Conservation (phyloP, 1,139 yeast genomes). For the Suhomyces bolitotheri region DNA sequence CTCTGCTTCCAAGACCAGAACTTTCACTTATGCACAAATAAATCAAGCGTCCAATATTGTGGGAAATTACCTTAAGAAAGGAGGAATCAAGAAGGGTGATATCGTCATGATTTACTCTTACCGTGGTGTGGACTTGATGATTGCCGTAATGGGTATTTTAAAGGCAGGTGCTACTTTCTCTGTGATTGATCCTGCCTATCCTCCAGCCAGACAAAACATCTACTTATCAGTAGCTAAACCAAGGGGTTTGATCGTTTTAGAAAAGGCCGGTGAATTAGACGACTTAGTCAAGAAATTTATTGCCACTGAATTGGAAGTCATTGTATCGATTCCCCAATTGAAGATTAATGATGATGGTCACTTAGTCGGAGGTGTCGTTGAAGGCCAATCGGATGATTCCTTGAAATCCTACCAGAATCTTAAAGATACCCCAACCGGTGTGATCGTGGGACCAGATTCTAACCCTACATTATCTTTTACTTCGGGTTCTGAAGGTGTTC, state of each 20-base stretch:
- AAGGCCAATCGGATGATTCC: constrained; percentile 42
- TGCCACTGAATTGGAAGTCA: constrained; percentile 64
- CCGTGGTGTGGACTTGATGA: constrained; percentile 94
- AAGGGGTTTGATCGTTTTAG: constrained; percentile 80
- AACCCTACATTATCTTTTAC: constrained; percentile 96
- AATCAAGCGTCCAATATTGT: constrained; percentile 92
- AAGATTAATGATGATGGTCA: constrained; percentile 78
- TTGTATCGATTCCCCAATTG: constrained; percentile 74
- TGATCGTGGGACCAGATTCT: constrained; percentile 95
- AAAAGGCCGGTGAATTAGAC: constrained; percentile 84
- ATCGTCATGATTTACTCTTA: constrained; percentile 97
- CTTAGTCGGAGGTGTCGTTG: constrained; percentile 56
- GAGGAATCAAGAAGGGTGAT: constrained; percentile 87
- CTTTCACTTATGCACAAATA: constrained; percentile 81
- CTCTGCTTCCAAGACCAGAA: constrained; percentile 57
- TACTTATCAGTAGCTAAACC: constrained; percentile 94
- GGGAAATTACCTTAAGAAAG: constrained; percentile 79
- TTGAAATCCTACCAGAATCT: constrained; percentile 47
- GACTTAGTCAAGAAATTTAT: constrained; percentile 77
- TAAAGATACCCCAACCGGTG: constrained; percentile 69
- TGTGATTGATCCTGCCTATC: constrained; percentile 98
- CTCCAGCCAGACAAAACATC: constrained; percentile 95
- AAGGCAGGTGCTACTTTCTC: constrained; percentile 99
- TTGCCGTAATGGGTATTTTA: constrained; percentile 95
- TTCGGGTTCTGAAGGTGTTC: constrained; percentile 98